Conservation (phyloP, 352 stramenopile species). For the Globisporangium acanthophoron region DNA sequence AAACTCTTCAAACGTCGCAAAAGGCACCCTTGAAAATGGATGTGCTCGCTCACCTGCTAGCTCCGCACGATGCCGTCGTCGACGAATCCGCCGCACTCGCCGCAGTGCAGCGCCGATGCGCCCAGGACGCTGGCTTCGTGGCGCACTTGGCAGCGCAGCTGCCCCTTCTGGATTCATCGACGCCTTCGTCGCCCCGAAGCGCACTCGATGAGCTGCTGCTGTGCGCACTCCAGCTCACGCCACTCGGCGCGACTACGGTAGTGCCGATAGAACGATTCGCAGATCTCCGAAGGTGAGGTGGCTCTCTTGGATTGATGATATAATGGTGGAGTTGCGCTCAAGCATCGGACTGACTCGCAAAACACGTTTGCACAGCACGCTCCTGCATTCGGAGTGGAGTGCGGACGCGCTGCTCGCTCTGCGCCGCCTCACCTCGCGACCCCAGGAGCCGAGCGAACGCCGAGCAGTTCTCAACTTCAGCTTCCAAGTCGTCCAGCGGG, state of each 20-base stretch:
- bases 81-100: not conserved
- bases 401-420: not conserved
- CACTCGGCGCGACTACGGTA: not conserved
- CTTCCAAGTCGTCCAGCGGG: constrained; percentile 20
- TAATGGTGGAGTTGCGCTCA: not conserved
- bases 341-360: not conserved
- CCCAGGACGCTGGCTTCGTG: not conserved
- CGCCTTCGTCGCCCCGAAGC: not conserved
- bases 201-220: not conserved
- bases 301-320: not conserved
- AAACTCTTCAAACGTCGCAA: too few species aligned
- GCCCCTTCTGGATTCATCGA: not conserved
- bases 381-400: not conserved
- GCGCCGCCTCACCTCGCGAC: not conserved
- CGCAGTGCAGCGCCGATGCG: not conserved
- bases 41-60: not conserved
- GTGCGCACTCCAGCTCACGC: not conserved
- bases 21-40: not conserved
- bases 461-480: not conserved
- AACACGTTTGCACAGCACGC: not conserved
- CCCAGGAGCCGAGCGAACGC: not conserved
- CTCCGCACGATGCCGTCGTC: too few species aligned
- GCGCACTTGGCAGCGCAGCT: not conserved
- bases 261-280: not conserved
- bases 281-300: not conserved